Conservation (phyloP, 1,284 basidiomycete genomes). For the Cryptococcus jaspeensis region DNA sequence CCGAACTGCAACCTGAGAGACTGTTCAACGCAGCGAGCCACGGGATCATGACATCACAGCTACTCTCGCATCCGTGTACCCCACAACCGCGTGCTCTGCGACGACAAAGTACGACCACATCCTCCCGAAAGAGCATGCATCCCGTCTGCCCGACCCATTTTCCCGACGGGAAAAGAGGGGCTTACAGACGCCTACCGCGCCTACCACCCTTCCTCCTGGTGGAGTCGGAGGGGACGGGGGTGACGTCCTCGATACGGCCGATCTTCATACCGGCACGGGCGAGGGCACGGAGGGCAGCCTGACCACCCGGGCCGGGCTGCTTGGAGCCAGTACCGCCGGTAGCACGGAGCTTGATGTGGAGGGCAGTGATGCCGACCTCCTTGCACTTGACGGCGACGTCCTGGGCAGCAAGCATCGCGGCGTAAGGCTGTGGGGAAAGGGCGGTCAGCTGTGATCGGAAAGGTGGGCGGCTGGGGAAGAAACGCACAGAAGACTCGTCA, state of each 20-base stretch:
- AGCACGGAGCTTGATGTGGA: slow-evolving; percentile 84
- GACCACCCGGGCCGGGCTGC: slow-evolving; percentile 97
- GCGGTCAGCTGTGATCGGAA: slow-evolving; percentile 60
- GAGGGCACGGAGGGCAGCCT: slow-evolving; percentile 95
- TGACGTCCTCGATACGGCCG: slow-evolving; percentile 93
- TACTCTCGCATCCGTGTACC: slow-evolving; percentile 2
- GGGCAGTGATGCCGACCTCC: slow-evolving; percentile 96
- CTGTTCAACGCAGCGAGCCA: slow-evolving; percentile 16
- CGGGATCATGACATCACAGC: slow-evolving; percentile 23
- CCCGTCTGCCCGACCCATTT: too few relatives aligned
- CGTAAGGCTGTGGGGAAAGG: slow-evolving; percentile 74
- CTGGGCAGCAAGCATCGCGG: slow-evolving; percentile 99
- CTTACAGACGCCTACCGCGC: slow-evolving; percentile 92
- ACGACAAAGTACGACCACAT: slow-evolving; percentile 18
- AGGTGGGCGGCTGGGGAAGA: not conserved
- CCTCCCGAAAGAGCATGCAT: slow-evolving; percentile 2
- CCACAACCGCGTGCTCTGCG: slow-evolving; percentile 22
- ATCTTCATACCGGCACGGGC: slow-evolving; percentile 99
- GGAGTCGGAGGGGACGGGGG: slow-evolving; percentile 94
- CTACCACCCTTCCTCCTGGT: slow-evolving; percentile 99
- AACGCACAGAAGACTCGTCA: slow-evolving; percentile 83
- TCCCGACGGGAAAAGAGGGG: not conserved
- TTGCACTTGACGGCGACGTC: slow-evolving; percentile 95
- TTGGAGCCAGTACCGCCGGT: slow-evolving; percentile 99
- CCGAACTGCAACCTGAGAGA: not conserved